These are phyloP conservation scores for Chlamydomonas asymmetrica DNA, from an alignment of 139 green algal species.

Conservation along the genomic window DNA sequence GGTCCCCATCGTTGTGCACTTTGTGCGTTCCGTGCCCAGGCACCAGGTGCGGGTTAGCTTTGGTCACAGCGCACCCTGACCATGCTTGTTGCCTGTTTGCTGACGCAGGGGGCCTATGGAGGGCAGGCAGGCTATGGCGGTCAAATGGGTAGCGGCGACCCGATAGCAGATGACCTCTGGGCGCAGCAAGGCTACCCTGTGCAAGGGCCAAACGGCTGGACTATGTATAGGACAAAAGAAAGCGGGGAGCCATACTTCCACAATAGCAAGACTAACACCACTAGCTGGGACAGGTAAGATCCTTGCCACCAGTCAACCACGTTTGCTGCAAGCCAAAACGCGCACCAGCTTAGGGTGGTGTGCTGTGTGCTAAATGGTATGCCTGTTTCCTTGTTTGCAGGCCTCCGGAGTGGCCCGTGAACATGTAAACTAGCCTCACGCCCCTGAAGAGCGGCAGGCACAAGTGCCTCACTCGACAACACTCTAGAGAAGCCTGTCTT, in stretches of 20 bases:
- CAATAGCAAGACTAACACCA: slow-evolving; percentile 43
- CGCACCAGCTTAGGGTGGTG: too few relatives aligned
- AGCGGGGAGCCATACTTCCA: slow-evolving; percentile 77
- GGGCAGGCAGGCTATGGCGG: neutral
- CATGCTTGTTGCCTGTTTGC: neutral
- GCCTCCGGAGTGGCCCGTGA: too few relatives aligned
- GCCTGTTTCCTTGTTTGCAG: too few relatives aligned
- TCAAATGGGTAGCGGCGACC: neutral
- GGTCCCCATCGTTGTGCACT: neutral
- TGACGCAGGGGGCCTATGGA: slow-evolving; percentile 19
- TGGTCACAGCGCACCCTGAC: neutral
- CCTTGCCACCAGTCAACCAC: too few relatives aligned
- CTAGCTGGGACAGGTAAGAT: slow-evolving; percentile 26
- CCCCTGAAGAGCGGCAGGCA: too few relatives aligned
- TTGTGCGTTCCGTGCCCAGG: neutral
- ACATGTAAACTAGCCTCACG: too few relatives aligned
- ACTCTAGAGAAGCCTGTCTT: too few relatives aligned
- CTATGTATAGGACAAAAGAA: slow-evolving; percentile 59
- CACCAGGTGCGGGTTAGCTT: too few relatives aligned
- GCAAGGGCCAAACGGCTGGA: slow-evolving; percentile 72
- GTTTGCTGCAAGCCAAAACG: too few relatives aligned
- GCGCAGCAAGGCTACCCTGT: slow-evolving; percentile 57
- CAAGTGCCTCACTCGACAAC: too few relatives aligned
- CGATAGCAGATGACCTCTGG: slow-evolving; percentile 53
- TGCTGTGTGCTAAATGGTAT: too few relatives aligned